Percentiles rank a stretch among this genome's conserved stretches.
Conservation (phyloP, 2,329 filamentous ascomycete species). For the Fusarium dlaminii region DNA sequence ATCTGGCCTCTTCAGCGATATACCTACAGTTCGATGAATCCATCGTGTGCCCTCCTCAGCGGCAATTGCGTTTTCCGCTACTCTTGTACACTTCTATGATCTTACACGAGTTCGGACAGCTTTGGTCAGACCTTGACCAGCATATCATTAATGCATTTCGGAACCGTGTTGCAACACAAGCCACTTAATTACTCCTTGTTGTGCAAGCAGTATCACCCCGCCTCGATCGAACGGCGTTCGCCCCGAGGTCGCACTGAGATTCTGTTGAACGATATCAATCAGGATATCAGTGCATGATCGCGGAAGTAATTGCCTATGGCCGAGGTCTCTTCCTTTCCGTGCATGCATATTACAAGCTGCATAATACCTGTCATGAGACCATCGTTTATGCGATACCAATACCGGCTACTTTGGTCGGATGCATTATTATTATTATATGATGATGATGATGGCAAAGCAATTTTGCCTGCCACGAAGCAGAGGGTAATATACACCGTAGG, state of each 20-base stretch:
- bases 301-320: slow-evolving; percentile 1
- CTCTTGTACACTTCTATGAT: slow-evolving; percentile 3
- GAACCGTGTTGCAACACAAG: slow-evolving; percentile 2
- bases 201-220: slow-evolving; percentile 15
- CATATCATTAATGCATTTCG: not conserved
- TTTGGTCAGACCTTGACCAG: not conserved
- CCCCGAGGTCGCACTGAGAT: slow-evolving; percentile 22
- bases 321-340: not conserved
- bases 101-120: not conserved
- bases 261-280: slow-evolving; percentile 11
- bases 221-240: slow-evolving; percentile 27
- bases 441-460: not conserved
- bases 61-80: slow-evolving; percentile 9
- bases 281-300: slow-evolving; percentile 16
- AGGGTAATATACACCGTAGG: not conserved
- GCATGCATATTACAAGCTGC: slow-evolving; percentile 11
- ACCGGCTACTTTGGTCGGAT: not conserved
- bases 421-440: not conserved
- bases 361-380: slow-evolving; percentile 8
- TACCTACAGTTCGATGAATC: not conserved
- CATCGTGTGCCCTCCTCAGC: not conserved
- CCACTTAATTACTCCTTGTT: not conserved
- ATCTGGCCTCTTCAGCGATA: slow-evolving; percentile 14
- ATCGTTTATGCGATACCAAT: not conserved
- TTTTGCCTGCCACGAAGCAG: not conserved